phyloP scores from a whole-genome alignment of 176 grass and related monocot species.

The Hordeum marinum region DNA sequence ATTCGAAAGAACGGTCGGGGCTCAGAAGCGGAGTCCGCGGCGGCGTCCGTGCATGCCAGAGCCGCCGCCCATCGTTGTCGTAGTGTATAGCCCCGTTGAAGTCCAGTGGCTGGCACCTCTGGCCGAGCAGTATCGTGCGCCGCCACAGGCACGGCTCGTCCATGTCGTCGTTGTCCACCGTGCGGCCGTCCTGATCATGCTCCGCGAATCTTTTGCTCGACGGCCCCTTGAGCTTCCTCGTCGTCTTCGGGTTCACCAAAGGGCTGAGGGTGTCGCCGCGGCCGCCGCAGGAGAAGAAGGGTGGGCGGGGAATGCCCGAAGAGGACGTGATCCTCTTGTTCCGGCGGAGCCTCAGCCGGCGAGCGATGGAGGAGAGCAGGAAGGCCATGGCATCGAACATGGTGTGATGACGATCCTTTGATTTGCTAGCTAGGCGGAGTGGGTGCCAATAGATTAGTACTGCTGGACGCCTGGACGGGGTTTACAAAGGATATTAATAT shows the following conservation, averaged over 20 bases:
- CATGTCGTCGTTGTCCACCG: background rate
- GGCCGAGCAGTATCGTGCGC: constrained; percentile 55
- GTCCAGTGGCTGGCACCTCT: constrained; percentile 58
- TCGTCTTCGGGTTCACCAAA: constrained; percentile 23
- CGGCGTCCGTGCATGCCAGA: constrained; percentile 14
- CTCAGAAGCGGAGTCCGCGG: constrained; percentile 18
- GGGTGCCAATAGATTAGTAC: background rate
- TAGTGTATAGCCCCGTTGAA: constrained; percentile 65
- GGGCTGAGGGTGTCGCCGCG: constrained; percentile 20
- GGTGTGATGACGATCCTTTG: background rate
- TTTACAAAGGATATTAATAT: background rate
- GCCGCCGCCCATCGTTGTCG: constrained; percentile 38
- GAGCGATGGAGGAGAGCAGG: constrained; percentile 21
- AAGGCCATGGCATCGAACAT: constrained; percentile 15
- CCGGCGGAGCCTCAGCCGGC: background rate
- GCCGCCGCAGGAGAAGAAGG: constrained; percentile 22
- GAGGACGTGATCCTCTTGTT: constrained; percentile 16
- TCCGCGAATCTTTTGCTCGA: background rate
- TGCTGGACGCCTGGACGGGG: background rate
- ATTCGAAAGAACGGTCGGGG: background rate
- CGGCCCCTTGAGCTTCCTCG: constrained; percentile 4
- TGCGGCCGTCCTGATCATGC: background rate
- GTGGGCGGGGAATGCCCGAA: background rate
- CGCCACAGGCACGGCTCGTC: constrained; percentile 43
- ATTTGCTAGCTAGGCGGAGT: background rate